These are phyloP conservation scores for Colletotrichum sp. DNA, from an alignment of 2,329 filamentous ascomycete genomes.

Conservation along the genomic window DNA sequence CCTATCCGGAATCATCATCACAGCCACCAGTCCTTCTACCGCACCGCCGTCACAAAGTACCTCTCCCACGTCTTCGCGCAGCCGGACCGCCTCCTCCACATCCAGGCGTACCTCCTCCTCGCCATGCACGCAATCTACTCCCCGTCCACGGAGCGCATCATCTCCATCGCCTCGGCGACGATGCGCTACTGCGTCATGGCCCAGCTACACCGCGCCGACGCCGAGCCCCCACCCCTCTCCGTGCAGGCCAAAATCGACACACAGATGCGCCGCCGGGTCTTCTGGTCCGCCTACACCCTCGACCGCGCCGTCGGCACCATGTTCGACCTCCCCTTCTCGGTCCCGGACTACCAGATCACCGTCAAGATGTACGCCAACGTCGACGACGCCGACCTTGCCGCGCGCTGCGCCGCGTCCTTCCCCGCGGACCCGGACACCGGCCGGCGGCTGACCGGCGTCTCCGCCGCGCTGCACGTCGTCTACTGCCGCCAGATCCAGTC, in stretches of 20 bases:
- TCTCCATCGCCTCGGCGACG: constrained; percentile 27
- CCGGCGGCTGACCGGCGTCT: constrained; percentile 24
- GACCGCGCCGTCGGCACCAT: constrained; percentile 30
- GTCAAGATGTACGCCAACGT: constrained; percentile 28
- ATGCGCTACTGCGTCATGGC: constrained; percentile 31
- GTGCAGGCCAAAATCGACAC: constrained; percentile 8
- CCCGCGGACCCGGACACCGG: constrained; percentile 11
- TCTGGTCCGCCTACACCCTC: constrained; percentile 34
- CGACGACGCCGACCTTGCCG: constrained; percentile 27
- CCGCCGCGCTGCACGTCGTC: constrained; percentile 29
- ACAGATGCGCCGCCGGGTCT: constrained; percentile 30
- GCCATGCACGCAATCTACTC: constrained; percentile 28
- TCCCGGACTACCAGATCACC: constrained; percentile 31
- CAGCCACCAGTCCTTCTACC: constrained; percentile 25
- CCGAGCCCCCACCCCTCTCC: constrained; percentile 11
- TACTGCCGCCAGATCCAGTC: constrained; percentile 31
- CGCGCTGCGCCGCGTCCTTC: constrained; percentile 3
- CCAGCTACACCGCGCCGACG: constrained; percentile 29
- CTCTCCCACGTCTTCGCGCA: constrained; percentile 24
- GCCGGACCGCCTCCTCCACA: constrained; percentile 26
- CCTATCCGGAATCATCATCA: neutral
- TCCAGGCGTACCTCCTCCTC: constrained; percentile 10
- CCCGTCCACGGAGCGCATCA: constrained; percentile 29
- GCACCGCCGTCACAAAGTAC: constrained; percentile 14
- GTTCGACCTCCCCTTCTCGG: constrained; percentile 28